These are phyloP conservation scores for Cordyceps fumosorosea DNA, from an alignment of 2,329 filamentous ascomycete genomes.

Conservation along the genomic window DNA sequence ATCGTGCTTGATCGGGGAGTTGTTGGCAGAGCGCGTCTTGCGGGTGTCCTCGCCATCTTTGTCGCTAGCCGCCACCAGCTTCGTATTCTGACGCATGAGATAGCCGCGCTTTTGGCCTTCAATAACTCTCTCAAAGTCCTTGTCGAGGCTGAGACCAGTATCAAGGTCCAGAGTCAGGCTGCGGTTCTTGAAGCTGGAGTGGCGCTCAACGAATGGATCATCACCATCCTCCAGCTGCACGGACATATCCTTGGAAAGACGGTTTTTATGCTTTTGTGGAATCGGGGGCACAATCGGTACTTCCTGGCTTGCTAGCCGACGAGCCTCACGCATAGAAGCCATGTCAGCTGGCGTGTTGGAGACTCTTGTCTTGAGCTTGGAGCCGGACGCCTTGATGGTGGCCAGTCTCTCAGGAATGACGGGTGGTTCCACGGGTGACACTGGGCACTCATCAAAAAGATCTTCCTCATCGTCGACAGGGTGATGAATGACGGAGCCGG, in stretches of 20 bases:
- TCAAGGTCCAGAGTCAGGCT: conserved; percentile 79
- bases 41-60: conserved; percentile 55
- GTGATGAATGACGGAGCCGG: conserved; percentile 85
- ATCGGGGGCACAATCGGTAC: conserved; percentile 53
- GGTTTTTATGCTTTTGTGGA: conserved; percentile 52
- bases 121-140: conserved; percentile 91
- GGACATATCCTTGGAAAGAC: conserved; percentile 43
- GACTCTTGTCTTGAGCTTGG: conserved; percentile 79
- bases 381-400: conserved; percentile 81
- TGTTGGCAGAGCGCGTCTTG: conserved; percentile 54
- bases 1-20: conserved; percentile 65
- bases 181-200: conserved; percentile 71
- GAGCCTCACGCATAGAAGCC: conserved; percentile 75
- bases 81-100: conserved; percentile 97
- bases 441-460: conserved; percentile 23
- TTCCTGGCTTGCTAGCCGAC: conserved; percentile 77
- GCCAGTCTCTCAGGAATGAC: conserved; percentile 74
- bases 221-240: conserved; percentile 29
- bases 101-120: conserved; percentile 99
- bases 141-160: conserved; percentile 77
- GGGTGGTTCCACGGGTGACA: conserved; percentile 41
- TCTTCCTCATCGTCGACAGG: conserved; percentile 41
- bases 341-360: conserved; percentile 84
- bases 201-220: conserved; percentile 48
- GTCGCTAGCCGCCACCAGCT: conserved; percentile 88